Percentiles rank a stretch among this genome's conserved stretches.
Conservation (phyloP, 2,329 filamentous ascomycete genomes). For the Stemphylium beticola region DNA sequence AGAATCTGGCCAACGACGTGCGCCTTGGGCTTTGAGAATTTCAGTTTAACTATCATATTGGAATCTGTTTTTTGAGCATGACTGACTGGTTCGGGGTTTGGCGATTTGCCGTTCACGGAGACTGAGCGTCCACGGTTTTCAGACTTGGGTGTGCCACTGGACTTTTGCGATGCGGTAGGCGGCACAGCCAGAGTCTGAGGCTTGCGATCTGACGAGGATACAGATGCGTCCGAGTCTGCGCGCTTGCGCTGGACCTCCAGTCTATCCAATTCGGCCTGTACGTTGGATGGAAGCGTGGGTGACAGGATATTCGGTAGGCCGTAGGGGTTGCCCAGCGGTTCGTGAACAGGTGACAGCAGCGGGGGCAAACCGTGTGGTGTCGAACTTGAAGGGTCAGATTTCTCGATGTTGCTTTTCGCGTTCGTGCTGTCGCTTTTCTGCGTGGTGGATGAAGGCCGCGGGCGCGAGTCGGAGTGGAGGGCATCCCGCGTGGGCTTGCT, state of each 20-base stretch:
- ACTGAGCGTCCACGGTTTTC: slow-evolving; percentile 32
- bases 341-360: slow-evolving; percentile 48
- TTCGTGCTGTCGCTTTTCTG: slow-evolving; percentile 51
- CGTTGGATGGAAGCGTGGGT: slow-evolving; percentile 62
- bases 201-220: slow-evolving; percentile 42
- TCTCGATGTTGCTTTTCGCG: slow-evolving; percentile 39
- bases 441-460: slow-evolving; percentile 19
- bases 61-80: slow-evolving; percentile 18
- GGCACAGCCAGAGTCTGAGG: slow-evolving; percentile 34
- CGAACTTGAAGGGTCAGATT: slow-evolving; percentile 34
- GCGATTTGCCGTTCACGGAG: slow-evolving; percentile 37
- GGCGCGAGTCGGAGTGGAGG: slow-evolving; percentile 14
- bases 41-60: slow-evolving; percentile 56
- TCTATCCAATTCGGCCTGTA: slow-evolving; percentile 60
- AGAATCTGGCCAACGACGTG: slow-evolving; percentile 54
- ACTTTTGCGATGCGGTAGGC: slow-evolving; percentile 24
- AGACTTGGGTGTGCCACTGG: slow-evolving; percentile 28
- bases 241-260: slow-evolving; percentile 47
- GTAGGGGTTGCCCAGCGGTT: slow-evolving; percentile 49
- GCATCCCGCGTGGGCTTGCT: slow-evolving; percentile 22
- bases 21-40: slow-evolving; percentile 58
- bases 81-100: slow-evolving; percentile 20
- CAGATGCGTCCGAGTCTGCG: slow-evolving; percentile 44
- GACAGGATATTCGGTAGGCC: slow-evolving; percentile 62
- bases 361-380: slow-evolving; percentile 49